These are phyloP conservation scores for Trichosporon sp. DNA, from an alignment of 1,284 basidiomycete species.

Conservation along the genomic window DNA sequence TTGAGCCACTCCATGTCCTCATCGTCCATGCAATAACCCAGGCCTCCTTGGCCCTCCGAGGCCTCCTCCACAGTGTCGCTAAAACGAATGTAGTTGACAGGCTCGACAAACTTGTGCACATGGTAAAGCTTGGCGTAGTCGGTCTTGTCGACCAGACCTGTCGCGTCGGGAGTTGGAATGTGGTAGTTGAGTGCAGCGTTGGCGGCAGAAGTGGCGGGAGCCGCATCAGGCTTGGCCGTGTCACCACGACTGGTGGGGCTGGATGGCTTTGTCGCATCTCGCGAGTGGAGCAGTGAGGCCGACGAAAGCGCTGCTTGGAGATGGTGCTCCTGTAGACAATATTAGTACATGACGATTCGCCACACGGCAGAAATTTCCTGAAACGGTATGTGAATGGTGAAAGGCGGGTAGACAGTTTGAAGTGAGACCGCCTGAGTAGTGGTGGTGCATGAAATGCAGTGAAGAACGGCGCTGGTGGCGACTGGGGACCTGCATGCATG, in stretches of 20 bases:
- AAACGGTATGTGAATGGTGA: conserved; percentile 20
- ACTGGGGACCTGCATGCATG: not conserved
- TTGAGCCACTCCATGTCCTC: conserved; percentile 93
- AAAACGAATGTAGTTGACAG: conserved; percentile 76
- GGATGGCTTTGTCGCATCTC: conserved; percentile 42
- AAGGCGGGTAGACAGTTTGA: not conserved
- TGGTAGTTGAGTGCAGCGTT: conserved; percentile 63
- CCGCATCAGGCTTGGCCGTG: conserved; percentile 33
- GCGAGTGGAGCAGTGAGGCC: conserved; percentile 52
- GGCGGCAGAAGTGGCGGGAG: conserved; percentile 22
- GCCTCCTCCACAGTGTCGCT: conserved; percentile 87
- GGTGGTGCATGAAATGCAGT: not conserved
- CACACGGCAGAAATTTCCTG: conserved; percentile 30
- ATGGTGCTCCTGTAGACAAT: conserved; percentile 77
- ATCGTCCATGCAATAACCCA: conserved; percentile 89
- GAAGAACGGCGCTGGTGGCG: not conserved
- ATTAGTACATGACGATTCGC: conserved; percentile 56
- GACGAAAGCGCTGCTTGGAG: conserved; percentile 67
- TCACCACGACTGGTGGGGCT: conserved; percentile 33
- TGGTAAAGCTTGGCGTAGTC: conserved; percentile 71
- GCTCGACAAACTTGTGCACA: conserved; percentile 70
- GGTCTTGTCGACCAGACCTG: conserved; percentile 70
- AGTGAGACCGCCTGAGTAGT: not conserved
- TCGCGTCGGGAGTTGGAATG: conserved; percentile 90
- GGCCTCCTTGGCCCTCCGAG: conserved; percentile 53